Evolutionary conservation across 2,329 filamentous ascomycete species (phyloP), one percentile per base, ranked within the genome.

Genomic region (Gremmenia infestans): DNA sequence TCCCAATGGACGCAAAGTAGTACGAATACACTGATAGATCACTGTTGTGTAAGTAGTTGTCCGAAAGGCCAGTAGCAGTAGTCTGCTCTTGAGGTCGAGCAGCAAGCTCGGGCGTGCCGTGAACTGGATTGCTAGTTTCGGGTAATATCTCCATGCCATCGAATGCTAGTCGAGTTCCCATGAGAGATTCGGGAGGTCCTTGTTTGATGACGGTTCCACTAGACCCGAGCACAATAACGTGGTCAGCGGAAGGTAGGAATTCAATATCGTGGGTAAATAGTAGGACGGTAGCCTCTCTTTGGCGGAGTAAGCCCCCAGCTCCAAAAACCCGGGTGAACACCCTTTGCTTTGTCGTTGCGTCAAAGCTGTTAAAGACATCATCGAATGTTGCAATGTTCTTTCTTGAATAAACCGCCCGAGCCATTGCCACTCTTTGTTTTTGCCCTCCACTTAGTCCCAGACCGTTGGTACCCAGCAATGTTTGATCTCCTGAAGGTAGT

Each of bases 231-330:
- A 11, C 11, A n/a, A 37, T n/a, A n/a, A 37, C 36, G 15, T 37
- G 36, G 36, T 37, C 36, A 12, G 36, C 36, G 36, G 15, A 69
- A 8, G 68, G 67, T 1, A 73, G 17, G 39, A 54, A 35, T 55
- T 56, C 23, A 4, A 25, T 25, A 25, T 25, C 40, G 50, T 57
- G 39, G n/a, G 25, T 19, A 32, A 36, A 22, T 35, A 36, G 61
- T 7, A 76, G 32, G 0, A 72, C 61, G 0, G 74, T 73, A 1
- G 69, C 67, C 0, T 62, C 61, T 55, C 63, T 65, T 39, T n/a
- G 62, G 9, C 43, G 39, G 17, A 62, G 52, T 1, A 68, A 25
- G 1, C 39, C 48, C 4, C 45, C 58, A 5, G 12, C 17, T 22
- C 58, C 57, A 40, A 61, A 56, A 1, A 67, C 42, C 5, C 50